phyloP scores from a whole-genome alignment of 148 eudicot genomes.

The Chenopodium formosanum region DNA sequence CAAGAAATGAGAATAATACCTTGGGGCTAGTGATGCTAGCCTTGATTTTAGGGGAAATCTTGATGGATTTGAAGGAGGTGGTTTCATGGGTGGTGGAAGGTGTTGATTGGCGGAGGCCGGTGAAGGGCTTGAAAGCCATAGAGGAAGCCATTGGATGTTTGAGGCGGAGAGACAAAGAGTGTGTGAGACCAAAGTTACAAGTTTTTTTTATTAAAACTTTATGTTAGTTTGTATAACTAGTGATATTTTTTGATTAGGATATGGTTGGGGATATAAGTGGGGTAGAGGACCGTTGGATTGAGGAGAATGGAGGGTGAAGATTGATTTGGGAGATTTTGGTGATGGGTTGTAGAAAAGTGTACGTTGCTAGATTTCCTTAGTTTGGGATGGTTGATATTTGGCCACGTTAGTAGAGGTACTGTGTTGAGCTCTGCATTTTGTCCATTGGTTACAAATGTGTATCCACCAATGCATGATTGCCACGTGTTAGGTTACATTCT shows the following conservation, averaged over 20 bases:
- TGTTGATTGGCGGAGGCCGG: slow-evolving; percentile 66
- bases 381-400: slow-evolving; percentile 21
- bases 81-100: slow-evolving; percentile 36
- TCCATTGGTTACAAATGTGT: not conserved
- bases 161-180: not conserved
- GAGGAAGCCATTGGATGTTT: slow-evolving; percentile 51
- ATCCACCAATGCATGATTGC: slow-evolving; percentile 16
- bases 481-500: not conserved
- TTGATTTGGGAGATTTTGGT: slow-evolving; percentile 29
- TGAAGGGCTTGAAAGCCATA: slow-evolving; percentile 73
- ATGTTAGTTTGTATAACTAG: not conserved
- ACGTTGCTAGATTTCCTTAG: not conserved
- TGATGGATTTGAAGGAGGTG: slow-evolving; percentile 16
- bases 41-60: slow-evolving; percentile 23
- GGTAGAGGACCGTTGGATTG: slow-evolving; percentile 45
- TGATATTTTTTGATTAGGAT: slow-evolving; percentile 31
- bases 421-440: not conserved
- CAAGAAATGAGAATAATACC: slow-evolving; percentile 15
- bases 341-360: slow-evolving; percentile 8
- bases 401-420: slow-evolving; percentile 17
- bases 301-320: slow-evolving; percentile 41
- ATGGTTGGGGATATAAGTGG: slow-evolving; percentile 46
- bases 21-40: slow-evolving; percentile 58
- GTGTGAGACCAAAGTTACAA: not conserved
- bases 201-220: not conserved